Evolutionary conservation across 2,329 filamentous ascomycete species (phyloP).

Genomic region (Exophiala xenobiotica): DNA sequence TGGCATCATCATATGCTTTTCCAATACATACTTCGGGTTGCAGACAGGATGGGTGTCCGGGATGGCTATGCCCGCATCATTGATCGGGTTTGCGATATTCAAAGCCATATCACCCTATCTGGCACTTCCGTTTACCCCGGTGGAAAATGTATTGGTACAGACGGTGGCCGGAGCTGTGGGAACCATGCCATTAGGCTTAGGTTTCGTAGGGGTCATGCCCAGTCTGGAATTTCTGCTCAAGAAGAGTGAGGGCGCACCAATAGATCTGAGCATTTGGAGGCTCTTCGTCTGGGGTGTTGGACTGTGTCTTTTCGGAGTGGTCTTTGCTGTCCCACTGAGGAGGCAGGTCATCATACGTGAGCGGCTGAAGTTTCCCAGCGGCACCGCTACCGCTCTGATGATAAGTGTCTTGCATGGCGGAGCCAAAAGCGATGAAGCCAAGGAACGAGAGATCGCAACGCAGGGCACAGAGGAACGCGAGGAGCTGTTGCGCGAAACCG

Average conservation of each 20-base stretch:
- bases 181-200: conserved; percentile 93
- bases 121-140: conserved; percentile 79
- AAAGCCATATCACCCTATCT: conserved; percentile 72
- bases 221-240: conserved; percentile 84
- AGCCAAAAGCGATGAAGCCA: conserved; percentile 42
- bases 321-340: conserved; percentile 89
- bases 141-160: conserved; percentile 96
- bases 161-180: conserved; percentile 93
- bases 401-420: conserved; percentile 83
- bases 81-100: conserved; percentile 95
- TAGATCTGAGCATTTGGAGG: conserved; percentile 70
- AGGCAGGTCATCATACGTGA: conserved; percentile 91
- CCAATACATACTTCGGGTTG: conserved; percentile 98
- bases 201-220: conserved; percentile 92
- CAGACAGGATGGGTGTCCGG: conserved; percentile 82
- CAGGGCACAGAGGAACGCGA: conserved; percentile 34
- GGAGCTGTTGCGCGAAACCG: conserved; percentile 36
- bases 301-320: conserved; percentile 92
- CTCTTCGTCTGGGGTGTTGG: conserved; percentile 88
- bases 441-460: conserved; percentile 25
- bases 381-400: conserved; percentile 90
- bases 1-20: conserved; percentile 88
- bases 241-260: conserved; percentile 73
- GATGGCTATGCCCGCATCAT: conserved; percentile 94
- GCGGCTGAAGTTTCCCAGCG: conserved; percentile 89